Conservation (phyloP, 768 basidiomycete genomes). For the Boletellus ananas region DNA sequence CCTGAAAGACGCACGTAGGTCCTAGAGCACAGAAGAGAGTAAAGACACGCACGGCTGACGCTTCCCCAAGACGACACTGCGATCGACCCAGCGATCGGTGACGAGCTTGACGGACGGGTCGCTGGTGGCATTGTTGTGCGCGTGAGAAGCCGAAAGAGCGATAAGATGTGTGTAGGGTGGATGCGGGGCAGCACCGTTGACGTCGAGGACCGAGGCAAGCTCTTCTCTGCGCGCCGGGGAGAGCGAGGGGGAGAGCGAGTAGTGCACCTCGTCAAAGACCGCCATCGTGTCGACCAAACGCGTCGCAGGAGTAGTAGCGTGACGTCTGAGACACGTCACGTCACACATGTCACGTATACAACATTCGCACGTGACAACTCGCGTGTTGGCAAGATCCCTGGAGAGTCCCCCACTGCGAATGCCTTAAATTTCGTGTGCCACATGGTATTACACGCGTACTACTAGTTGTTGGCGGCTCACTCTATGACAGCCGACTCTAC, state of each 20-base stretch:
- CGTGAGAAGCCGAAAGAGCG: conserved; percentile 51
- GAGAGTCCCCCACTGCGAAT: too few relatives aligned
- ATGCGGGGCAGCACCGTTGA: conserved; percentile 49
- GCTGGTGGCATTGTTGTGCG: conserved; percentile 30
- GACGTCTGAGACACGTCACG: background rate
- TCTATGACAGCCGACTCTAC: too few relatives aligned
- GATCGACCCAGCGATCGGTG: conserved; percentile 67
- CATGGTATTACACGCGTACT: too few relatives aligned
- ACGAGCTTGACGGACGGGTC: conserved; percentile 35
- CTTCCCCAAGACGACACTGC: conserved; percentile 55
- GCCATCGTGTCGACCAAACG: conserved; percentile 14
- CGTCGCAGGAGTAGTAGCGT: background rate
- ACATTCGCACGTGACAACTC: too few relatives aligned
- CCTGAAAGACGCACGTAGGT: conserved; percentile 26
- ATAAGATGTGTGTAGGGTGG: conserved; percentile 50
- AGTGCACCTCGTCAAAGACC: conserved; percentile 42
- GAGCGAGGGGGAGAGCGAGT: conserved; percentile 50
- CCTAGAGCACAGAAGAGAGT: background rate
- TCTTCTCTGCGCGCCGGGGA: conserved; percentile 38
- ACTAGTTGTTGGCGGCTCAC: too few relatives aligned
- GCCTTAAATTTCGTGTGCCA: too few relatives aligned
- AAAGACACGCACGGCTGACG: conserved; percentile 49
- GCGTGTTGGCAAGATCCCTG: too few relatives aligned
- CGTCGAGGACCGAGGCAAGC: conserved; percentile 45
- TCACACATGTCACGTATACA: background rate